These are phyloP conservation scores for Amborella trichopoda DNA, from an alignment of 164 flowering plant species.

Conservation along the genomic window DNA sequence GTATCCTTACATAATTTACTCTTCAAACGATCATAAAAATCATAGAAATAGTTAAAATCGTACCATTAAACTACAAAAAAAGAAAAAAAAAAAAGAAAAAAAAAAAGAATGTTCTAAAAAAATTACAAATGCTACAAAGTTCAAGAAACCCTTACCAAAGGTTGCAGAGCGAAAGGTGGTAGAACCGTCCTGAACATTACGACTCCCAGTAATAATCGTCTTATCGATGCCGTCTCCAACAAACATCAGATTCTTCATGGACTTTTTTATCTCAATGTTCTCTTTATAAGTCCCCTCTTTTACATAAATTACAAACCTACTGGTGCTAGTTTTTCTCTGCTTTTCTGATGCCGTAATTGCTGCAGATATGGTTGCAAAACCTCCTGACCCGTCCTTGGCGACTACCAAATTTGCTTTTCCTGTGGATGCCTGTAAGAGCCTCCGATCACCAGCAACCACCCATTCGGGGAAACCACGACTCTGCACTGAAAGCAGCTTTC, in stretches of 20 bases:
- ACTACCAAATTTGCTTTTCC: slow-evolving; percentile 38
- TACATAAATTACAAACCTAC: slow-evolving; percentile 38
- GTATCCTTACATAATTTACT: no score
- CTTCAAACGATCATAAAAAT: no score
- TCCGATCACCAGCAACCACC: slow-evolving; percentile 33
- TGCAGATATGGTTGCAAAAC: slow-evolving; percentile 40
- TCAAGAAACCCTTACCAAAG: slow-evolving; percentile 60
- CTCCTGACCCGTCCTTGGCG: slow-evolving; percentile 54
- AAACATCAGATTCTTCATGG: slow-evolving; percentile 40
- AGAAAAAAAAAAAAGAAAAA: no score
- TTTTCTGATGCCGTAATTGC: slow-evolving; percentile 31
- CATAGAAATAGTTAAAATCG: no score
- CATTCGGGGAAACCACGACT: slow-evolving; percentile 31
- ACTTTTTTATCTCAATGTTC: slow-evolving; percentile 30
- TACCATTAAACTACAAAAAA: no score
- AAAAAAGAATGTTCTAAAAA: no score
- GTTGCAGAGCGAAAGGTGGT: slow-evolving; percentile 67
- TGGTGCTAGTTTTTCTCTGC: slow-evolving; percentile 6
- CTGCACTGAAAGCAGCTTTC: slow-evolving; percentile 21
- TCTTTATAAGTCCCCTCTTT: slow-evolving; percentile 50
- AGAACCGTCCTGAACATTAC: slow-evolving; percentile 31
- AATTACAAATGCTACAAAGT: no score
- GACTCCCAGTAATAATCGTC: slow-evolving; percentile 40
- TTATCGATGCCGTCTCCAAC: slow-evolving; percentile 57
- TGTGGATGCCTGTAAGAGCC: slow-evolving; percentile 24